Base-by-base conservation (phyloP, 306 rosid genomes). In the Urtica urens region DNA sequence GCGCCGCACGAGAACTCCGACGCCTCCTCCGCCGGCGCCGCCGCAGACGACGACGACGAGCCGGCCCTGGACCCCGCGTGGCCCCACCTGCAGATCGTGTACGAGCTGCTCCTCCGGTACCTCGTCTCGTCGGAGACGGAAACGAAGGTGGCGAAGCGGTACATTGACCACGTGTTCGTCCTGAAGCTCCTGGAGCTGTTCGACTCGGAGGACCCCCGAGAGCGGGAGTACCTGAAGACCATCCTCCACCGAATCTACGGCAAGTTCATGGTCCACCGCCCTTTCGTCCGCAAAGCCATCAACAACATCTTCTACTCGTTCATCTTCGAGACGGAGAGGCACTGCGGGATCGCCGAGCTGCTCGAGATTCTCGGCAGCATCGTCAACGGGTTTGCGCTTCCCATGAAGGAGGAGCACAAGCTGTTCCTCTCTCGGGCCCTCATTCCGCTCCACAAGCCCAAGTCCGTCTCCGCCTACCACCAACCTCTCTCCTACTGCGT, bases 381-480 rank as follows among this genome's bases (percentile, higher is more conserved):
- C 10, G 79, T 83, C n/a, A 73, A 74, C 59, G 94, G 85, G 0
- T 74, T 83, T 41, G 81, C 85, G 0, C 42, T 76, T 66, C 94
- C 94, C 0, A 76, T 83, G 88, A 83, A 77, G 46, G 94, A 83
- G 72, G 85, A 79, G 59, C 79, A 83, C 17, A 83, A 64, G 42
- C 42, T 77, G 61, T 77, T 83, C 18, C 57, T 83, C 5, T 55
- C 61, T 5, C 67, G 94, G 44, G 74, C 83, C 1, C 80, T 83
- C 49, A 39, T 83, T 24, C 94, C 90, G 0, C 74, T 83, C 42
- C 86, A 83, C 45, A 83, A 77, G 49, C 86, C 94, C 0, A 83
- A 77, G 20, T 42, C 35, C 6, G 29, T 69, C 26, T 37, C 70
- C 10, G 14, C 53, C 0, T 83, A 83, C 37, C 82, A 79, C 60